phyloP scores from a whole-genome alignment of 495 filamentous ascomycete genomes.

The Penicillium odoratum region DNA sequence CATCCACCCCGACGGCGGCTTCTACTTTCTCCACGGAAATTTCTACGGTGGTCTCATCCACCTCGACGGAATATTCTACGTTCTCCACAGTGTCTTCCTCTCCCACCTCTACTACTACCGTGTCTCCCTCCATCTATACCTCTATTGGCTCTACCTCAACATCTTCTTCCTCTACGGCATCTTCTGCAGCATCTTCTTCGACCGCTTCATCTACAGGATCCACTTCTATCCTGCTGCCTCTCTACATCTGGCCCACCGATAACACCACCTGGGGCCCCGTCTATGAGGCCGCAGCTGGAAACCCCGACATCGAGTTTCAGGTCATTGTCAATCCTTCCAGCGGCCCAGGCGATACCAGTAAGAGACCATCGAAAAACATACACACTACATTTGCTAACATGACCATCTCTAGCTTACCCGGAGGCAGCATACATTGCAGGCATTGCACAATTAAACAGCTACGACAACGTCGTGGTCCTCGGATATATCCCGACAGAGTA shows the following conservation, averaged over 20 bases:
- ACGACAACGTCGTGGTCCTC: slow-evolving; percentile 43
- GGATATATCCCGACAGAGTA: slow-evolving; percentile 51
- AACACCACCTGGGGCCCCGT: slow-evolving; percentile 44
- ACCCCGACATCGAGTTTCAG: slow-evolving; percentile 37
- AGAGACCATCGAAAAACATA: neutral
- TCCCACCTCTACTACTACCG: neutral
- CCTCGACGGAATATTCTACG: neutral
- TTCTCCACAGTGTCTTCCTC: neutral
- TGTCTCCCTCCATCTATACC: neutral
- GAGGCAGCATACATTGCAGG: slow-evolving; percentile 32
- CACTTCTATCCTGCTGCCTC: slow-evolving; percentile 42
- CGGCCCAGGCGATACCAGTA: slow-evolving; percentile 43
- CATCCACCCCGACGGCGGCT: neutral
- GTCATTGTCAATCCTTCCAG: slow-evolving; percentile 48
- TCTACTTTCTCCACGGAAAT: neutral
- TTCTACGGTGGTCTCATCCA: neutral
- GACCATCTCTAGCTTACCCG: slow-evolving; percentile 19
- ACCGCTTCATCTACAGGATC: neutral
- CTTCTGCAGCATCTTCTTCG: slow-evolving; percentile 21
- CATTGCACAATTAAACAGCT: slow-evolving; percentile 39
- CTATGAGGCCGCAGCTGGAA: slow-evolving; percentile 32
- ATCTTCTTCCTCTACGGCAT: neutral
- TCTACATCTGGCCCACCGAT: slow-evolving; percentile 50
- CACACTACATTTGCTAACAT: neutral
- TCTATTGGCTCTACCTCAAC: too few relatives aligned